A percentile compares a stretch with the other conserved stretches of the same genome.
phyloP scores from a whole-genome alignment of 2,329 filamentous ascomycete genomes.

The Escovopsis sp. region DNA sequence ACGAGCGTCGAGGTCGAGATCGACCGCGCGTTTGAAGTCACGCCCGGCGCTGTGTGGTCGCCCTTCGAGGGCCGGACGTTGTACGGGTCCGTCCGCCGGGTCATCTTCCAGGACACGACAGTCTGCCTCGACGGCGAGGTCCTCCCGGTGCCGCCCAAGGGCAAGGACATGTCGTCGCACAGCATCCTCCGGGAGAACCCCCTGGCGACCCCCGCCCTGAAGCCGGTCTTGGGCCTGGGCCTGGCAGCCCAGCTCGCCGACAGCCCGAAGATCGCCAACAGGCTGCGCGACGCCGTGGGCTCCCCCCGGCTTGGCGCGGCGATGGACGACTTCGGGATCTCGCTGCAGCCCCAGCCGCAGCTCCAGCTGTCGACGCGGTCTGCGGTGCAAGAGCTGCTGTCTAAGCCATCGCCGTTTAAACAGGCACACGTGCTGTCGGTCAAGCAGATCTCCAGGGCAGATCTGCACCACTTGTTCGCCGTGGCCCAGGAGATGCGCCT shows the following conservation, averaged over 20 bases:
- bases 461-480: constrained; percentile 88
- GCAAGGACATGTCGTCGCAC: constrained; percentile 65
- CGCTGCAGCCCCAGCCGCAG: constrained; percentile 19
- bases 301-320: constrained; percentile 12
- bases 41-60: constrained; percentile 41
- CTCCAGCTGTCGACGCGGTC: constrained; percentile 39
- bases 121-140: constrained; percentile 57
- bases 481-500: constrained; percentile 96
- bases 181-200: constrained; percentile 27
- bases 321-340: constrained; percentile 31
- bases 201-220: constrained; percentile 40
- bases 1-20: constrained; percentile 62
- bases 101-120: constrained; percentile 60
- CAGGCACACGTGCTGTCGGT: constrained; percentile 84
- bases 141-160: constrained; percentile 40
- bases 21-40: constrained; percentile 51
- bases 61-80: constrained; percentile 56
- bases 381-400: constrained; percentile 56
- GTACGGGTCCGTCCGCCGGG: constrained; percentile 56
- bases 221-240: constrained; percentile 30
- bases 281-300: constrained; percentile 14
- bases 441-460: constrained; percentile 71
- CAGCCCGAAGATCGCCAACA: constrained; percentile 16
- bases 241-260: constrained; percentile 14
- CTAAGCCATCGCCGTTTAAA: constrained; percentile 69